Evolutionary conservation across 495 filamentous ascomycete genomes (phyloP).

Genomic region (Talaromyces wortmannii): DNA sequence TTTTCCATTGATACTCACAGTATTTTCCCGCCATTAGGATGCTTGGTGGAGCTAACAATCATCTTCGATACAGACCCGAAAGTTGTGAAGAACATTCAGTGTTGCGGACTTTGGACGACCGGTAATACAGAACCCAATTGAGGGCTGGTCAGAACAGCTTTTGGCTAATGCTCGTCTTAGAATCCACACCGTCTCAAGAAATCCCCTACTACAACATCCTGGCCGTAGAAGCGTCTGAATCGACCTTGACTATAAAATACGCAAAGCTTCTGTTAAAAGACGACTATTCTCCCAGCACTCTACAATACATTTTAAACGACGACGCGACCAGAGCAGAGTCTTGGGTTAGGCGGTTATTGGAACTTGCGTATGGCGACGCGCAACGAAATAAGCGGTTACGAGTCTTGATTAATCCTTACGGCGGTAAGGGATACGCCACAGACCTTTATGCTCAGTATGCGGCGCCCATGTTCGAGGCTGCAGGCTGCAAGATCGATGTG

Average conservation of each 20-base stretch:
- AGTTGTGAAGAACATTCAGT: slow-evolving; percentile 3
- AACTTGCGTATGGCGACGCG: slow-evolving; percentile 65
- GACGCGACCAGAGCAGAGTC: slow-evolving; percentile 39
- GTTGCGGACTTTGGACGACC: slow-evolving; percentile 27
- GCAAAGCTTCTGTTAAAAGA: slow-evolving; percentile 51
- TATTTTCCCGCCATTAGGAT: neutral
- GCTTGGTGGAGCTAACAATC: neutral
- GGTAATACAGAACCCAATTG: slow-evolving; percentile 15
- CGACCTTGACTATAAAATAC: slow-evolving; percentile 68
- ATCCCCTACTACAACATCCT: slow-evolving; percentile 82
- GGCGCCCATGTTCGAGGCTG: slow-evolving; percentile 77
- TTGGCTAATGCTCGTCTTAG: slow-evolving; percentile 2
- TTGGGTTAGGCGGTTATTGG: slow-evolving; percentile 60
- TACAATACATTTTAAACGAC: slow-evolving; percentile 55
- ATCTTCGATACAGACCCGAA: neutral
- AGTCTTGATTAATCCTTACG: slow-evolving; percentile 85
- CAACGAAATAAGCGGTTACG: slow-evolving; percentile 70
- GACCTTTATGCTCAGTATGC: slow-evolving; percentile 70
- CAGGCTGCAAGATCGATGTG: slow-evolving; percentile 69
- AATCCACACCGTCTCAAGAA: slow-evolving; percentile 33
- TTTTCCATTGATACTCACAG: neutral
- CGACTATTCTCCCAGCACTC: slow-evolving; percentile 46
- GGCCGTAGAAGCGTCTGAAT: slow-evolving; percentile 60
- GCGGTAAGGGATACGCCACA: slow-evolving; percentile 72
- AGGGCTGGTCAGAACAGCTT: neutral